These are phyloP conservation scores for Fusarium sp. DNA, from an alignment of 2,329 filamentous ascomycete genomes.

Conservation along the genomic window DNA sequence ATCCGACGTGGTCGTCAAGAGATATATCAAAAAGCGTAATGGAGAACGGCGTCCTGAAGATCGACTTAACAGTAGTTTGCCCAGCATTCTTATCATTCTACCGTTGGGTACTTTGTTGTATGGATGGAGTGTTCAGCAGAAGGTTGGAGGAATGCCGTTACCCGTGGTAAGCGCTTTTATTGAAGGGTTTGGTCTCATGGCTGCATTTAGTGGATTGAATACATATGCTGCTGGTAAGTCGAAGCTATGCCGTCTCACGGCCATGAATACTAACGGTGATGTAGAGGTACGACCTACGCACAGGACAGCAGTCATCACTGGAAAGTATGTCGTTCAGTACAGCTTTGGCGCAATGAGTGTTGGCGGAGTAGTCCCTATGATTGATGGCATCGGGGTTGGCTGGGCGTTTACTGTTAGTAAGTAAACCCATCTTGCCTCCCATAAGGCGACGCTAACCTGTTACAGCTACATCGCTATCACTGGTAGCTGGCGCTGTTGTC, in stretches of 20 bases:
- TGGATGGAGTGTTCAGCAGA: constrained; percentile 52
- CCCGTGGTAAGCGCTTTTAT: constrained; percentile 51
- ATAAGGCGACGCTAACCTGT: not conserved
- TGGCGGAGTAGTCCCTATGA: constrained; percentile 43
- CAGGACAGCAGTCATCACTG: constrained; percentile 44
- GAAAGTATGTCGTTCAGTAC: constrained; percentile 46
- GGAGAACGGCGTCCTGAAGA: constrained; percentile 49
- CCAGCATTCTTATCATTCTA: constrained; percentile 48
- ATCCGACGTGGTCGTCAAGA: constrained; percentile 55
- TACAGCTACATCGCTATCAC: constrained; percentile 25
- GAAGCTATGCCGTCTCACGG: fast-evolving
- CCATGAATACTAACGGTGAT: not conserved
- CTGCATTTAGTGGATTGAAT: constrained; percentile 54
- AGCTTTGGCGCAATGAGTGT: constrained; percentile 44
- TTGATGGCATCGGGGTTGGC: constrained; percentile 39
- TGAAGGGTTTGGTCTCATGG: constrained; percentile 52
- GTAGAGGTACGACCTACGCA: constrained; percentile 40
- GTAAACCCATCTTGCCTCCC: not conserved
- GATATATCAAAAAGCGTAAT: constrained; percentile 53
- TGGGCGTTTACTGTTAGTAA: constrained; percentile 45
- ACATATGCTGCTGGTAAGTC: constrained; percentile 54
- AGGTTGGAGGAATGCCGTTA: constrained; percentile 50
- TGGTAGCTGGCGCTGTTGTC: constrained; percentile 25
- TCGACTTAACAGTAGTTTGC: constrained; percentile 49
- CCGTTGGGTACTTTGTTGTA: constrained; percentile 50